These are phyloP conservation scores for Aspergillus felis DNA, from an alignment of 2,329 filamentous ascomycete genomes.

Conservation along the genomic window DNA sequence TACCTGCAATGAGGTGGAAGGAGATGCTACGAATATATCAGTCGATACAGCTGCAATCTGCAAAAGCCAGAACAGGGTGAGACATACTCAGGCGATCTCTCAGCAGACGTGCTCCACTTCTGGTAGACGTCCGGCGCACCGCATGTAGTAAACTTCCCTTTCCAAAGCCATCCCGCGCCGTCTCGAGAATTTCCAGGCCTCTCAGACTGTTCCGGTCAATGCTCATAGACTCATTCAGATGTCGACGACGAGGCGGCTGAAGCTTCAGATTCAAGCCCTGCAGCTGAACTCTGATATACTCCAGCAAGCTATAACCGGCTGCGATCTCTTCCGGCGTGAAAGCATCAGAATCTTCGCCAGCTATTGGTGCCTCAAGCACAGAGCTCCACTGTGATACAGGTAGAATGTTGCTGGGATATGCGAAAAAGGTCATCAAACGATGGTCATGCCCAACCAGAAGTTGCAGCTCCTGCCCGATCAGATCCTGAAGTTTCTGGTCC, in stretches of 20 bases:
- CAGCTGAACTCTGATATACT: constrained; percentile 77
- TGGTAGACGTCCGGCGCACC: constrained; percentile 85
- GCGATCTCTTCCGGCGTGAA: constrained; percentile 68
- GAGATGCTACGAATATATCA: constrained; percentile 53
- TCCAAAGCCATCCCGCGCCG: constrained; percentile 72
- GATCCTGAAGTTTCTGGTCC: constrained; percentile 58
- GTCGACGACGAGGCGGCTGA: constrained; percentile 73
- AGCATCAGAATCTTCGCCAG: constrained; percentile 46
- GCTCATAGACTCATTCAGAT: constrained; percentile 72
- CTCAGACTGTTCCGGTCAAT: constrained; percentile 91
- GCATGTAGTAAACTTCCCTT: constrained; percentile 85
- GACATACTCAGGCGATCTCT: constrained; percentile 72
- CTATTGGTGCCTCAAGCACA: constrained; percentile 72
- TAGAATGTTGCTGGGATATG: constrained; percentile 41
- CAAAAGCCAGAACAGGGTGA: constrained; percentile 9
- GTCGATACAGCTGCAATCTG: constrained; percentile 48
- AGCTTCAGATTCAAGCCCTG: constrained; percentile 75
- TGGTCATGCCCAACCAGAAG: constrained; percentile 70
- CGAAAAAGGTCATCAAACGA: constrained; percentile 70
- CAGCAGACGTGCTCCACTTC: constrained; percentile 80
- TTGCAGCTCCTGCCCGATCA: constrained; percentile 60
- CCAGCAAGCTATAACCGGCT: constrained; percentile 75
- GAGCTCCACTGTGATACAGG: constrained; percentile 64
- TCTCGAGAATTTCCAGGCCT: constrained; percentile 83
- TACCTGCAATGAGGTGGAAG: constrained; percentile 76